Evolutionary conservation across 2,329 filamentous ascomycete genomes (phyloP).

Genomic region (Penicillium sp.): DNA sequence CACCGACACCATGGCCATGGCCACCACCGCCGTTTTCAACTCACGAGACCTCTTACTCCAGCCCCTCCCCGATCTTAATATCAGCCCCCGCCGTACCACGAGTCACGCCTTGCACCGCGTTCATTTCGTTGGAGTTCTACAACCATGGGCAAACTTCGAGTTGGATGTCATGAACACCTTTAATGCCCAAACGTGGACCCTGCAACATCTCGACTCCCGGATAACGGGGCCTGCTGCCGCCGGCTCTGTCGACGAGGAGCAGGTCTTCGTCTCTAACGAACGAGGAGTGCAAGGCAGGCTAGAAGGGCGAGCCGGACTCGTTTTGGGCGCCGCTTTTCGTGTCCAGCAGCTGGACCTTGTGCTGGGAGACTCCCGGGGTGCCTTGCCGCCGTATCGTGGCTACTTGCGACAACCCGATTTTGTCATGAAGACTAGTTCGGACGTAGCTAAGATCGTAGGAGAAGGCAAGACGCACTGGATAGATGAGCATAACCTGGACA

Average conservation of each 20-base stretch:
- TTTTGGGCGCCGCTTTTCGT: neutral
- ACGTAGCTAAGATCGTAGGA: neutral
- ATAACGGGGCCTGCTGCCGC: neutral
- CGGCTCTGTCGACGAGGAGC: neutral
- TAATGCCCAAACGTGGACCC: neutral
- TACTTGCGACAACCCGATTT: neutral
- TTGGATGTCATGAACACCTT: neutral
- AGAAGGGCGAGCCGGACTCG: neutral
- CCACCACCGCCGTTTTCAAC: neutral
- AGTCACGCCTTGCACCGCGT: neutral
- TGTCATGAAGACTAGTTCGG: neutral
- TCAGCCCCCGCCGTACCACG: neutral
- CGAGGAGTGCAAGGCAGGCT: neutral
- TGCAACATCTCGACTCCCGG: neutral
- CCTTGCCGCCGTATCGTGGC: neutral
- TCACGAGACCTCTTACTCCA: neutral
- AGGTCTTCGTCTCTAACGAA: neutral
- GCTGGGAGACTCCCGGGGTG: neutral
- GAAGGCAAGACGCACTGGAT: slow-evolving; percentile 2
- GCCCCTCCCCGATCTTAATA: neutral
- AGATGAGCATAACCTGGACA: neutral
- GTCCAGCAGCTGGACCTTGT: neutral
- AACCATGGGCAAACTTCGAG: neutral
- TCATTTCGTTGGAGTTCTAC: neutral
- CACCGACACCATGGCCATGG: neutral